phyloP scores from a whole-genome alignment of 257 asterid species.

The Przewalskia tangutica region DNA sequence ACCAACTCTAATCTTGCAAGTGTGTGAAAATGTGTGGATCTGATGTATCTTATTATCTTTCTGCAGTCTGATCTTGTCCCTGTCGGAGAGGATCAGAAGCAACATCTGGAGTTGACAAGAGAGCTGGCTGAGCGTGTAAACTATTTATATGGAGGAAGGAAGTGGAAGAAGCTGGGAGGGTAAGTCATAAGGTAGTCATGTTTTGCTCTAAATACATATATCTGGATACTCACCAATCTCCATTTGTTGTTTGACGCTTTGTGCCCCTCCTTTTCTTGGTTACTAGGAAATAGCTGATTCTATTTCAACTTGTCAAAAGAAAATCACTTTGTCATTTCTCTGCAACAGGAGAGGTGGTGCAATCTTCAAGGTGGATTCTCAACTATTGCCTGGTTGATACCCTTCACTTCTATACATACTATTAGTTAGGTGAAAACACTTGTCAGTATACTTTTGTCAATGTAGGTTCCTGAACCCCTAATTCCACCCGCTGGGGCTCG shows the following conservation, averaged over 20 bases:
- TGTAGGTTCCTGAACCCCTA: constrained; percentile 90
- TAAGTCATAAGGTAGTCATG: constrained; percentile 22
- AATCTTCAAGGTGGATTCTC: constrained; percentile 67
- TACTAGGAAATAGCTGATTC: constrained; percentile 18
- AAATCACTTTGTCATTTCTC: constrained; percentile 1
- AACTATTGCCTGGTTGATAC: constrained; percentile 12
- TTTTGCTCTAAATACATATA: constrained; percentile 1
- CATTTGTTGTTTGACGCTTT: constrained; percentile 9
- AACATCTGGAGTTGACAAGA: constrained; percentile 89
- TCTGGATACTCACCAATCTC: neutral
- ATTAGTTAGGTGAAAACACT: constrained; percentile 13
- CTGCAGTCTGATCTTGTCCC: constrained; percentile 98
- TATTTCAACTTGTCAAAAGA: neutral
- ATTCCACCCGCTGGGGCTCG: constrained; percentile 99
- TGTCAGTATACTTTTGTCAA: constrained; percentile 10
- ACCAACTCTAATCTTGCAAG: neutral
- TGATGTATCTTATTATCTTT: constrained; percentile 22
- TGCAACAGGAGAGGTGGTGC: constrained; percentile 78
- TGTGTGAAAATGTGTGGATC: constrained; percentile 27
- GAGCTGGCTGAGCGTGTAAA: constrained; percentile 91
- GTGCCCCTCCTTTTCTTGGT: constrained; percentile 16
- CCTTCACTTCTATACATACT: neutral
- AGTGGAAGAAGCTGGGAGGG: constrained; percentile 99
- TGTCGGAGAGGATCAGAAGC: constrained; percentile 98
- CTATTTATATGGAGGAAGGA: constrained; percentile 82